Conservation (phyloP, 495 filamentous ascomycete species). For the Annulohypoxylon bovei region DNA sequence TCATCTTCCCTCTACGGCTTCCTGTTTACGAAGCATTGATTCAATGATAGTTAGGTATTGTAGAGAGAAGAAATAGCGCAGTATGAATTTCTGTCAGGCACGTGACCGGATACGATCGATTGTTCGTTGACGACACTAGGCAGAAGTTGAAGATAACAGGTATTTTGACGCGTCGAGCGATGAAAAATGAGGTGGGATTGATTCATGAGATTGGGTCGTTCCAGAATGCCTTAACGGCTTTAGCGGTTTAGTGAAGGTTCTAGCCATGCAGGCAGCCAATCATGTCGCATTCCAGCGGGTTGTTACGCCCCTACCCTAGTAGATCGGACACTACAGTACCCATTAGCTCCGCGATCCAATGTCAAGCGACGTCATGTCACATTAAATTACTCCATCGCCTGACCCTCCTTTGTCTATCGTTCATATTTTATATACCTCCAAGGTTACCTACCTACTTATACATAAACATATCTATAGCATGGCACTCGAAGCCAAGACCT, state of each 20-base stretch:
- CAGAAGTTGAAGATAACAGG: background rate
- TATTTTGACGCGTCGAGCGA: slow-evolving; percentile 41
- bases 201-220: slow-evolving; percentile 2
- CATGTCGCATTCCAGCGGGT: slow-evolving; percentile 13
- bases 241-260: background rate
- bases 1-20: slow-evolving; percentile 50
- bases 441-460: background rate
- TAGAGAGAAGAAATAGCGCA: background rate
- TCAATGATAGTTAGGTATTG: background rate
- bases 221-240: background rate
- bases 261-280: slow-evolving; percentile 12
- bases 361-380: slow-evolving; percentile 49
- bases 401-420: slow-evolving; percentile 29
- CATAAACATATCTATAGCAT: background rate
- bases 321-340: background rate
- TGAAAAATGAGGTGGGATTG: slow-evolving; percentile 17
- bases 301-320: slow-evolving; percentile 1
- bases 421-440: background rate
- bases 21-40: background rate
- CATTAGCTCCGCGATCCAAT: slow-evolving; percentile 26
- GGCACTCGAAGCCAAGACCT: background rate
- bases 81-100: background rate
- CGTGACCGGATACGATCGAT: background rate
- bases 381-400: slow-evolving; percentile 19
- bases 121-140: background rate